Percentiles rank a stretch among this genome's conserved stretches.
These are phyloP conservation scores for Pyricularia grisea DNA, from an alignment of 2,329 filamentous ascomycete genomes.

Conservation along the genomic window DNA sequence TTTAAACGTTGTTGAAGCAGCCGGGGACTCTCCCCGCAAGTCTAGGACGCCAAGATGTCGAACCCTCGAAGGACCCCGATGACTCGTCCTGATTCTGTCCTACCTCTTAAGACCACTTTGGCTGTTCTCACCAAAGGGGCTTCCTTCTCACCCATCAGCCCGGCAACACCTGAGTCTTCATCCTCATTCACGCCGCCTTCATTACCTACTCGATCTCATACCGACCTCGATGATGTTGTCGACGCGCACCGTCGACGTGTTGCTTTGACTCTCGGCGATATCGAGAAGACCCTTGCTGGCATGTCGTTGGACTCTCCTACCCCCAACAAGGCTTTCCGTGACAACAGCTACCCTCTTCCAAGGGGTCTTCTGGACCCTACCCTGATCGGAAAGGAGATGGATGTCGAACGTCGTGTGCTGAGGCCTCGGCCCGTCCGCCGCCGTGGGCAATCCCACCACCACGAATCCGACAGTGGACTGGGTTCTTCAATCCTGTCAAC, in stretches of 20 bases:
- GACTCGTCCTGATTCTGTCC: constrained; percentile 32
- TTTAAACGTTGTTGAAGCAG: neutral
- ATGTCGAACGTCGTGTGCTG: constrained; percentile 37
- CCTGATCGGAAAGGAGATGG: constrained; percentile 34
- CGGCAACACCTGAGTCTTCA: constrained; percentile 15
- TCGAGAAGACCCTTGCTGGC: constrained; percentile 50
- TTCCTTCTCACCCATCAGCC: constrained; percentile 47
- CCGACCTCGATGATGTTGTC: constrained; percentile 61
- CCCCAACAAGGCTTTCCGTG: constrained; percentile 32
- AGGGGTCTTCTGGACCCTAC: constrained; percentile 48
- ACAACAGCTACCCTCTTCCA: constrained; percentile 51
- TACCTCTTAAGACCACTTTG: constrained; percentile 44
- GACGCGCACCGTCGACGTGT: constrained; percentile 61
- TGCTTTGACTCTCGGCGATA: constrained; percentile 53
- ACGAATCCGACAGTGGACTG: constrained; percentile 79
- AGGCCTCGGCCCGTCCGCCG: constrained; percentile 44
- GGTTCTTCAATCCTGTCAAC: constrained; percentile 69
- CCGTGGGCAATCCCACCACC: constrained; percentile 40
- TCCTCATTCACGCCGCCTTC: constrained; percentile 36
- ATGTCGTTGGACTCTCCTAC: constrained; percentile 21
- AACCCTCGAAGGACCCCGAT: constrained; percentile 31
- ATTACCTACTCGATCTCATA: constrained; percentile 58
- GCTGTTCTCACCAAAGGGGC: constrained; percentile 57
- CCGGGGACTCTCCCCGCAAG: neutral
- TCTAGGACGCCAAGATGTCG: constrained; percentile 19